Percentiles rank a stretch among this genome's conserved stretches.
Conservation (phyloP, 2,329 filamentous ascomycete species). For the Neofusicoccum laricinum region DNA sequence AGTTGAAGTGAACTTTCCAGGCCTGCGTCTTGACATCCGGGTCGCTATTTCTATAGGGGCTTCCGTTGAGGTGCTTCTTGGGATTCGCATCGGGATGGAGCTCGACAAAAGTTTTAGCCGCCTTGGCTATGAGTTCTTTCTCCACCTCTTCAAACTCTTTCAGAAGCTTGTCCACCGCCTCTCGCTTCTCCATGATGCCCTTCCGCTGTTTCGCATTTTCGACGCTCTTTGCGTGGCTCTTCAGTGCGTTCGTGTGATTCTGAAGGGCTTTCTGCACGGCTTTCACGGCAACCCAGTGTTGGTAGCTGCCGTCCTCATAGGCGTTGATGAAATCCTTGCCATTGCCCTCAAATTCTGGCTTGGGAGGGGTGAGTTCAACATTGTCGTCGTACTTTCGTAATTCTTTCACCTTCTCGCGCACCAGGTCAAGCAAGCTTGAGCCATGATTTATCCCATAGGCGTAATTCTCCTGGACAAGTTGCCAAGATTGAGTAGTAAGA, state of each 20-base stretch:
- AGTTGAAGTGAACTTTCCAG: conserved; percentile 46
- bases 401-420: conserved; percentile 51
- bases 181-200: conserved; percentile 52
- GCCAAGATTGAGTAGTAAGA: conserved; percentile 44
- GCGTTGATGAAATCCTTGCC: conserved; percentile 36
- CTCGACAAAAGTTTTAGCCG: conserved; percentile 66
- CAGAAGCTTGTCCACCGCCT: conserved; percentile 53
- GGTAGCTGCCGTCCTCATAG: conserved; percentile 57
- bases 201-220: conserved; percentile 18
- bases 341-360: conserved; percentile 24
- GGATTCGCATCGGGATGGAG: conserved; percentile 50
- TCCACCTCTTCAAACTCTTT: conserved; percentile 56
- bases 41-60: not conserved
- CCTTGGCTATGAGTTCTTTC: conserved; percentile 51
- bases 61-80: not conserved
- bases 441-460: conserved; percentile 32
- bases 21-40: not conserved
- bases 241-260: conserved; percentile 34
- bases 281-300: conserved; percentile 52
- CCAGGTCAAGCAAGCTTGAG: conserved; percentile 59
- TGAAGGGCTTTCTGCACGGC: conserved; percentile 38
- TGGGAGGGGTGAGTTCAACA: conserved; percentile 6
- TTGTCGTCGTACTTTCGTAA: conserved; percentile 45
- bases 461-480: conserved; percentile 25
- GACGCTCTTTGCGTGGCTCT: conserved; percentile 27